Evolutionary conservation across 2,329 filamentous ascomycete species (phyloP).

Genomic region (Penicillium brasilianum): DNA sequence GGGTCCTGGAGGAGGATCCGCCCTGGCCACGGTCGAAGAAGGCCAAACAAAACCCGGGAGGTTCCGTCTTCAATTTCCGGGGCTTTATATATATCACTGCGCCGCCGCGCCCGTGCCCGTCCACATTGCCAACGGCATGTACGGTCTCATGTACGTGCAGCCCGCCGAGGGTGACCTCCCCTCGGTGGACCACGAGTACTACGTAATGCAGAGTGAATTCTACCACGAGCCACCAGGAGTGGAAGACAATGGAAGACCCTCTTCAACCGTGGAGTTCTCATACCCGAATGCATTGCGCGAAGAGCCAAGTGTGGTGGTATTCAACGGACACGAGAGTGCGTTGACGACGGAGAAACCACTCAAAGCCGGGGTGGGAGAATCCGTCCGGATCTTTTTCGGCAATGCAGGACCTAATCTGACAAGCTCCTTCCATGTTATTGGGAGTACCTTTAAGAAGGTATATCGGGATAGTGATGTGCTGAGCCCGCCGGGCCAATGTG

Average conservation of each 20-base stretch:
- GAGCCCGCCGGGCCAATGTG: neutral
- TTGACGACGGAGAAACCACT: neutral
- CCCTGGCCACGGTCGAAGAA: neutral
- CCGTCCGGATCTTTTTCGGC: neutral
- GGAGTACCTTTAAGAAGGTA: neutral
- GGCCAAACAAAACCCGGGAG: neutral
- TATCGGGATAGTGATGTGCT: conserved; percentile 1
- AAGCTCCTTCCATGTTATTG: neutral
- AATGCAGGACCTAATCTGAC: neutral
- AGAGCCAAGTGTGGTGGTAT: neutral
- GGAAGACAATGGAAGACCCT: neutral
- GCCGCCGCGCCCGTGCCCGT: neutral
- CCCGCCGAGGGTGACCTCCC: neutral
- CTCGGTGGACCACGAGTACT: neutral
- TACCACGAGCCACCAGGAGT: neutral
- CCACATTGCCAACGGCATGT: neutral
- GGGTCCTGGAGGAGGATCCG: neutral
- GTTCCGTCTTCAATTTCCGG: neutral
- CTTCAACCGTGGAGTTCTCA: neutral
- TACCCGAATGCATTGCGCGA: neutral
- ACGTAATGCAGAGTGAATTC: neutral
- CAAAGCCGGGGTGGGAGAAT: neutral
- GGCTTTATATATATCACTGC: neutral
- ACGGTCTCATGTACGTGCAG: neutral
- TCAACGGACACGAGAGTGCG: neutral